phyloP scores from a whole-genome alignment of 345 rosid species.

The Eucalyptus polyanthemos region DNA sequence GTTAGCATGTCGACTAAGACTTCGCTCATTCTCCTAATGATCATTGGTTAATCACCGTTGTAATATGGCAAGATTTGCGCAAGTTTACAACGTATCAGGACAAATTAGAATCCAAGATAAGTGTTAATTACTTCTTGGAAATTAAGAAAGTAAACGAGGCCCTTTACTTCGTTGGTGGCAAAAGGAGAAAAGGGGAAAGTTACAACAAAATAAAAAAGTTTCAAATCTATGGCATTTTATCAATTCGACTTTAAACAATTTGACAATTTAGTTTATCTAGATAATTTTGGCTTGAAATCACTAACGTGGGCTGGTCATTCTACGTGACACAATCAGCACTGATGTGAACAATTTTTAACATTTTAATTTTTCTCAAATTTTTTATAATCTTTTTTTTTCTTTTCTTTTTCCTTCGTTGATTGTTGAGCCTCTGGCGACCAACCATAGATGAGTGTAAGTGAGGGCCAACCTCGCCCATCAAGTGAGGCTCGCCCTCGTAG shows the following conservation, averaged over 20 bases:
- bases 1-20: neutral
- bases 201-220: too few species aligned
- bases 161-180: neutral
- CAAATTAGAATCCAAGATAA: neutral
- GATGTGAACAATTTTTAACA: fast-evolving
- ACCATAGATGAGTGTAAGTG: neutral
- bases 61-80: neutral
- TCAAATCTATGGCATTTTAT: too few species aligned
- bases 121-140: neutral
- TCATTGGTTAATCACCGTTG: neutral
- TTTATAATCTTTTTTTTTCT: too few species aligned
- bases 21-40: neutral
- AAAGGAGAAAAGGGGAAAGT: neutral
- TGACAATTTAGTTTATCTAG: neutral
- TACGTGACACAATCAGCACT: fast-evolving
- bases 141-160: neutral
- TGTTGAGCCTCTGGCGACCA: fast-evolving
- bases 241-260: too few species aligned
- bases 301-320: fast-evolving
- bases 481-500: neutral
- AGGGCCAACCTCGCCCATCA: neutral
- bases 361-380: too few species aligned
- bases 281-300: fast-evolving
- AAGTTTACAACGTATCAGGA: neutral
- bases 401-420: neutral